A percentile compares a stretch with the other conserved stretches of the same genome.
These are phyloP conservation scores for Gossypium longicalyx DNA, from an alignment of 345 rosid species.

Conservation along the genomic window DNA sequence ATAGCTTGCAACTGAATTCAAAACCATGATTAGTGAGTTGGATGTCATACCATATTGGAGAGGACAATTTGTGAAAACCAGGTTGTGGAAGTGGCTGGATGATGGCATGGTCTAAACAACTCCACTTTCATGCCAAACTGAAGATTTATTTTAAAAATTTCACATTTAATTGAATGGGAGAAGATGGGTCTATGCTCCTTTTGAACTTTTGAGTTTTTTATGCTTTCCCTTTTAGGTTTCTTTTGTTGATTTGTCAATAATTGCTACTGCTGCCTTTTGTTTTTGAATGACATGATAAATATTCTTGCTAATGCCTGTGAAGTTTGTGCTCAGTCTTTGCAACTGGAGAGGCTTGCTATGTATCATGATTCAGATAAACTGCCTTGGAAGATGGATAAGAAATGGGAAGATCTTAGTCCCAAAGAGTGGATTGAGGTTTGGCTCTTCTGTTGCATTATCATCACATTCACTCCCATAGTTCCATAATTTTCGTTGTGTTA, in stretches of 20 bases:
- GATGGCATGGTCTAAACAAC: conserved; percentile 5
- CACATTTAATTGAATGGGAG: not conserved
- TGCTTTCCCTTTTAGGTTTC: not conserved
- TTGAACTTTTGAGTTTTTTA: not conserved
- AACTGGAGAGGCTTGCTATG: conserved; percentile 88
- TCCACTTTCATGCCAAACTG: not conserved
- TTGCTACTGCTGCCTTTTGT: conserved; percentile 14
- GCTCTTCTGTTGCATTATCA: conserved; percentile 15
- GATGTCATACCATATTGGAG: not conserved
- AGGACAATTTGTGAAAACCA: not conserved
- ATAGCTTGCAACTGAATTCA: not conserved
- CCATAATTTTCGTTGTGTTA: not conserved
- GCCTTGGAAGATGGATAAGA: conserved; percentile 79
- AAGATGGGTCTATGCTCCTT: not conserved
- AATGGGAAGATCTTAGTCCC: conserved; percentile 89
- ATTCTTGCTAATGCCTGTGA: conserved; percentile 24
- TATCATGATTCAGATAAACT: conserved; percentile 83
- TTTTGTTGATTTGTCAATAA: not conserved
- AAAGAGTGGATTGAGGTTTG: conserved; percentile 95
- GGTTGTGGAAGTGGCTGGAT: not conserved
- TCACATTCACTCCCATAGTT: conserved; percentile 1
- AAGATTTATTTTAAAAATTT: not conserved
- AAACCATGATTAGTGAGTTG: not conserved
- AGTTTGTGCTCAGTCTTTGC: conserved; percentile 65
- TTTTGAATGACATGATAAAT: conserved; percentile 11